Evolutionary conservation across 2,329 filamentous ascomycete species (phyloP).

Genomic region (Cercospora sojina): DNA sequence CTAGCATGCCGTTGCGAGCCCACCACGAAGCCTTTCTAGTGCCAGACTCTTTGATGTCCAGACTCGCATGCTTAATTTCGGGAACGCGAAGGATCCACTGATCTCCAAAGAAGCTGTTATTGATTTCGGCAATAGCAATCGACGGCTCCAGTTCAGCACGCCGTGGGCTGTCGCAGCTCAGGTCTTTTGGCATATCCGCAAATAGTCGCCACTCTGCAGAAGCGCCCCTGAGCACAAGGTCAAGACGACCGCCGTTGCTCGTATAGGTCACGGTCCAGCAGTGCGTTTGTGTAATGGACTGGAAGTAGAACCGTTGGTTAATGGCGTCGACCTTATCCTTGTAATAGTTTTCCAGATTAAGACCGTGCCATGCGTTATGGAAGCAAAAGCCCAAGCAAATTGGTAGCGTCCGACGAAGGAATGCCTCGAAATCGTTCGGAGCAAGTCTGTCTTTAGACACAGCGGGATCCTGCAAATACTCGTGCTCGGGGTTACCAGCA

Average conservation of each 20-base stretch:
- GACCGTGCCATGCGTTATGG: background rate
- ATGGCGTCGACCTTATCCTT: conserved; percentile 29
- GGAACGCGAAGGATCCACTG: conserved; percentile 47
- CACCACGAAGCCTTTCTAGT: conserved; percentile 39
- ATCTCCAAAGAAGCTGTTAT: conserved; percentile 39
- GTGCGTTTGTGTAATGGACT: conserved; percentile 34
- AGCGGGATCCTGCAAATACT: conserved; percentile 36
- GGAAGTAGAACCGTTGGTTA: conserved; percentile 39
- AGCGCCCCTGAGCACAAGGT: conserved; percentile 35
- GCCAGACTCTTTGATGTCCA: conserved; percentile 30
- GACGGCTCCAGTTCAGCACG: conserved; percentile 30
- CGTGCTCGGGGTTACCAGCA: conserved; percentile 55
- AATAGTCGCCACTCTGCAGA: conserved; percentile 36
- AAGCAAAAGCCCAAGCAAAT: conserved; percentile 21
- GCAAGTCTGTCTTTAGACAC: conserved; percentile 34
- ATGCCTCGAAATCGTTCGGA: conserved; percentile 26
- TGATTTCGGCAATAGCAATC: conserved; percentile 28
- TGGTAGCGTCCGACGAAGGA: conserved; percentile 25
- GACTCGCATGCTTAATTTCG: background rate
- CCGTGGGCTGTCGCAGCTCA: conserved; percentile 28
- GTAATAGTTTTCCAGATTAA: background rate
- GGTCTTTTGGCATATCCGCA: conserved; percentile 21
- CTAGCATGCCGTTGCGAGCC: conserved; percentile 39
- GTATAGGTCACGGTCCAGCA: conserved; percentile 47
- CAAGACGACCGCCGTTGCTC: conserved; percentile 38